Evolutionary conservation across 2,329 filamentous ascomycete genomes (phyloP).

Genomic region (Boeremia exigua): DNA sequence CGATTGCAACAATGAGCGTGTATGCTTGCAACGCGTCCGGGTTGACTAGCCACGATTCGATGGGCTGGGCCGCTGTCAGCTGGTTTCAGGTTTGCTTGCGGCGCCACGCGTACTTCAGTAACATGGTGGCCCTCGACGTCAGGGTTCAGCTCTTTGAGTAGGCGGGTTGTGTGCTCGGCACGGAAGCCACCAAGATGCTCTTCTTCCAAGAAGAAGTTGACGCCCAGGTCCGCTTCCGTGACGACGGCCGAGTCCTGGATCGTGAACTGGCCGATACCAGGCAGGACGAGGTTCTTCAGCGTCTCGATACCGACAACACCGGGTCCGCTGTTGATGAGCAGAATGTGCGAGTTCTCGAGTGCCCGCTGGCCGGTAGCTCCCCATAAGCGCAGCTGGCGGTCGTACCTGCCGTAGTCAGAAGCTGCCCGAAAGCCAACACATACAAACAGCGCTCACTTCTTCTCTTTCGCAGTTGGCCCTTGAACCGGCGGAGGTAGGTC

Average conservation of each 20-base stretch:
- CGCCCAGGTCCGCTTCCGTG: constrained; percentile 81
- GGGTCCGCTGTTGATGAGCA: constrained; percentile 85
- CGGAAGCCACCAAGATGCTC: constrained; percentile 76
- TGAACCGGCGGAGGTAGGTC: constrained; percentile 50
- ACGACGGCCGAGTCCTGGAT: constrained; percentile 84
- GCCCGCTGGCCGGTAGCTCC: constrained; percentile 89
- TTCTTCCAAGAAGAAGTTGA: constrained; percentile 96
- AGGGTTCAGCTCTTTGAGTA: constrained; percentile 87
- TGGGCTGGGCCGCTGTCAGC: constrained; percentile 43
- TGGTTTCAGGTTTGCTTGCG: neutral
- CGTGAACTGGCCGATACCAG: constrained; percentile 88
- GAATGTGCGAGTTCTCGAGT: constrained; percentile 87
- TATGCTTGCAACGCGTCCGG: constrained; percentile 55
- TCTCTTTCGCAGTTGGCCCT: constrained; percentile 56
- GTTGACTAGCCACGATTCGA: constrained; percentile 53
- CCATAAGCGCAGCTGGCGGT: constrained; percentile 94
- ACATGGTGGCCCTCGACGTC: constrained; percentile 82
- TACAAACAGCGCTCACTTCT: constrained; percentile 48
- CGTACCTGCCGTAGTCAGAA: constrained; percentile 68
- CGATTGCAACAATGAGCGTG: constrained; percentile 67
- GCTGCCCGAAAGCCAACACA: constrained; percentile 6
- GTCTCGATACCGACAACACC: constrained; percentile 89
- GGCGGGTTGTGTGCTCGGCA: constrained; percentile 76
- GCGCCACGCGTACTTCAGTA: constrained; percentile 55
- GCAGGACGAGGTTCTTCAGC: constrained; percentile 95